Conservation (phyloP, 768 basidiomycete species). For the Lentinus brumalis region DNA sequence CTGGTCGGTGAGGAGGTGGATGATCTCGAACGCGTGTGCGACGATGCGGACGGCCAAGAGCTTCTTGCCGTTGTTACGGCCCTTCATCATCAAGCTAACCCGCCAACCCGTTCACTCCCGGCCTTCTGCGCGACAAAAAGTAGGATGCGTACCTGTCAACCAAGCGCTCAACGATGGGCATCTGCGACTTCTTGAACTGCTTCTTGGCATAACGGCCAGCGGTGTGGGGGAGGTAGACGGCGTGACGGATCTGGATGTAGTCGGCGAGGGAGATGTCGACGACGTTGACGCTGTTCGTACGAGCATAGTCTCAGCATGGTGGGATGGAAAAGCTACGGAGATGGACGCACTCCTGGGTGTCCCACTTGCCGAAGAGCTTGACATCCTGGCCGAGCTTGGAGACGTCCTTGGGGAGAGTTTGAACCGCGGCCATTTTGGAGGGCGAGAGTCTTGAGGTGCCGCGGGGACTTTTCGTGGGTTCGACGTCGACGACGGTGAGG, state of each 20-base stretch:
- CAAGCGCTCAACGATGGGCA: slow-evolving; percentile 99
- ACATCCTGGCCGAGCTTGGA: slow-evolving; percentile 82
- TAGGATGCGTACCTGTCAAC: slow-evolving; percentile 78
- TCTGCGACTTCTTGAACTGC: slow-evolving; percentile 99
- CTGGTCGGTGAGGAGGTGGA: slow-evolving; percentile 99
- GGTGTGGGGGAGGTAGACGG: slow-evolving; percentile 97
- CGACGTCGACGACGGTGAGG: slow-evolving; percentile 23
- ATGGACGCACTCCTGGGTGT: slow-evolving; percentile 86
- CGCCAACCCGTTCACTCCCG: not conserved
- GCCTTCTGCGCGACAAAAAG: not conserved
- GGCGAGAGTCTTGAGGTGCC: slow-evolving; percentile 21
- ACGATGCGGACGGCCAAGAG: slow-evolving; percentile 98
- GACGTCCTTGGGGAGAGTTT: slow-evolving; percentile 81
- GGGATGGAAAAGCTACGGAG: not conserved
- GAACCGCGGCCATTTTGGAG: slow-evolving; percentile 56
- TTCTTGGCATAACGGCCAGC: slow-evolving; percentile 99
- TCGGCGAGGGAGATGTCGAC: slow-evolving; percentile 99
- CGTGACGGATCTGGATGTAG: slow-evolving; percentile 98
- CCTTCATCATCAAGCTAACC: slow-evolving; percentile 98
- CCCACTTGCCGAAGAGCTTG: slow-evolving; percentile 99
- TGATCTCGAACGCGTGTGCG: slow-evolving; percentile 98
- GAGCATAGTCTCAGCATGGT: not conserved
- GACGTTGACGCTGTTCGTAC: slow-evolving; percentile 79
- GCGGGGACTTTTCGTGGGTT: slow-evolving; percentile 25
- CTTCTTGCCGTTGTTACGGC: slow-evolving; percentile 99